Percentiles rank a stretch among this genome's conserved stretches.
phyloP scores from a whole-genome alignment of 306 rosid genomes.

The Dryas drummondii region DNA sequence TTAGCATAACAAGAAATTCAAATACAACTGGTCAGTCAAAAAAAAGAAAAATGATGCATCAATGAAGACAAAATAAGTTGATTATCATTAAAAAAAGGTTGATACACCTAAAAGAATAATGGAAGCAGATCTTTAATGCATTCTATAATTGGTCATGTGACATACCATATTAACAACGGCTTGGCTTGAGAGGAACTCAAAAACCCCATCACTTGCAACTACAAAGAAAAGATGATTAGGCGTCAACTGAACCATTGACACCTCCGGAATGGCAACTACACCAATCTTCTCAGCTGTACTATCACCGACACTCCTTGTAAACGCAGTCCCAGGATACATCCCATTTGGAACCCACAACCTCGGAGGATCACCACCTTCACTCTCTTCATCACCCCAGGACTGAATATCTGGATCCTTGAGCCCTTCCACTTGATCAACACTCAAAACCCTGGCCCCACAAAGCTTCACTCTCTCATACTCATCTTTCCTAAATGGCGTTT shows the following conservation, averaged over 20 bases:
- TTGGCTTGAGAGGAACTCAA: conserved; percentile 92
- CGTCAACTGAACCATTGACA: conserved; percentile 59
- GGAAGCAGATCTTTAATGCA: background rate
- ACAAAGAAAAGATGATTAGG: conserved; percentile 84
- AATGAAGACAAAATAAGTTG: background rate
- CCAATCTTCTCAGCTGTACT: conserved; percentile 83
- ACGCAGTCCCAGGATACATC: conserved; percentile 90
- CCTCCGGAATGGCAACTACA: conserved; percentile 84
- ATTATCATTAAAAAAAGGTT: background rate
- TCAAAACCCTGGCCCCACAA: conserved; percentile 88
- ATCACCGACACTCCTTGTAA: conserved; percentile 97
- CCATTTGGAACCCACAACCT: conserved; percentile 86
- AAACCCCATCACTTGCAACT: conserved; percentile 94
- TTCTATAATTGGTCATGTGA: background rate
- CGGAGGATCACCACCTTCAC: conserved; percentile 81
- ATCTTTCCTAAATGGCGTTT: conserved; percentile 92
- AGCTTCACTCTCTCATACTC: conserved; percentile 87
- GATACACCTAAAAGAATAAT: background rate
- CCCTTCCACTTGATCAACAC: conserved; percentile 92
- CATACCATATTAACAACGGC: conserved; percentile 89
- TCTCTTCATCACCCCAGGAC: conserved; percentile 91
- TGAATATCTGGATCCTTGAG: conserved; percentile 77
- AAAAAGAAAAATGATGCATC: background rate
- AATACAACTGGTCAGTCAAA: background rate
- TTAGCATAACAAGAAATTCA: background rate